Conservation (phyloP, 495 filamentous ascomycete species). For the Penicillium parvum region DNA sequence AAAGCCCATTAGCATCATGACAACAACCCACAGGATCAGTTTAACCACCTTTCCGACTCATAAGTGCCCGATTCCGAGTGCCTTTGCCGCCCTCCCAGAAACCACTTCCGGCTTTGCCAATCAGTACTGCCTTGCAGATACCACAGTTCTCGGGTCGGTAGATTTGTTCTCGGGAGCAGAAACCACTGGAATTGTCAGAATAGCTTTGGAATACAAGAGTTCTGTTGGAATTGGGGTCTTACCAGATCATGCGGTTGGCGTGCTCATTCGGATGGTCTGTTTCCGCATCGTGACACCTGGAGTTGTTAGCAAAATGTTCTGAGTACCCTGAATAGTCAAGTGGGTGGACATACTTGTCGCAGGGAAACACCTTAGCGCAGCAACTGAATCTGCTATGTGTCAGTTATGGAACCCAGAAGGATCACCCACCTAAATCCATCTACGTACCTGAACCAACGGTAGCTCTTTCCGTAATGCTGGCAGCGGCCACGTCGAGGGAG, state of each 20-base stretch:
- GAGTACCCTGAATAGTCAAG: too few relatives aligned
- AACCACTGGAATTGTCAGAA: slow-evolving; percentile 43
- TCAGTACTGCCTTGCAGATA: slow-evolving; percentile 67
- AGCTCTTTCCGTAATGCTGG: slow-evolving; percentile 71
- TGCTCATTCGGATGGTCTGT: slow-evolving; percentile 76
- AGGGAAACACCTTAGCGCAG: slow-evolving; percentile 67
- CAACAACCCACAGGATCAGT: slow-evolving; percentile 22
- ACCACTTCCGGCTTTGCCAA: slow-evolving; percentile 66
- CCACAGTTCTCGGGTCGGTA: slow-evolving; percentile 76
- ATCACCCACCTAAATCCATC: too few relatives aligned
- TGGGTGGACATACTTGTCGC: slow-evolving; percentile 54
- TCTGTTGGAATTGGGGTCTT: slow-evolving; percentile 2
- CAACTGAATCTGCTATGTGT: slow-evolving; percentile 65
- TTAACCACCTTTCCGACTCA: slow-evolving; percentile 61
- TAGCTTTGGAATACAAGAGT: neutral
- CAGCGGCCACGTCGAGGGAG: slow-evolving; percentile 73
- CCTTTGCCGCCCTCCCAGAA: slow-evolving; percentile 95
- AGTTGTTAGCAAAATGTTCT: slow-evolving; percentile 6
- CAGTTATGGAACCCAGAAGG: too few relatives aligned
- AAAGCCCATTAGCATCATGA: neutral
- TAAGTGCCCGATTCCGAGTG: slow-evolving; percentile 62
- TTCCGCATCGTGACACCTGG: slow-evolving; percentile 69
- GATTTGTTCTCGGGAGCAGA: slow-evolving; percentile 78
- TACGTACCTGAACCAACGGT: slow-evolving; percentile 88
- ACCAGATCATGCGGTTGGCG: slow-evolving; percentile 86